These are phyloP conservation scores for Vigna hirtella DNA, from an alignment of 306 rosid species.

Conservation along the genomic window DNA sequence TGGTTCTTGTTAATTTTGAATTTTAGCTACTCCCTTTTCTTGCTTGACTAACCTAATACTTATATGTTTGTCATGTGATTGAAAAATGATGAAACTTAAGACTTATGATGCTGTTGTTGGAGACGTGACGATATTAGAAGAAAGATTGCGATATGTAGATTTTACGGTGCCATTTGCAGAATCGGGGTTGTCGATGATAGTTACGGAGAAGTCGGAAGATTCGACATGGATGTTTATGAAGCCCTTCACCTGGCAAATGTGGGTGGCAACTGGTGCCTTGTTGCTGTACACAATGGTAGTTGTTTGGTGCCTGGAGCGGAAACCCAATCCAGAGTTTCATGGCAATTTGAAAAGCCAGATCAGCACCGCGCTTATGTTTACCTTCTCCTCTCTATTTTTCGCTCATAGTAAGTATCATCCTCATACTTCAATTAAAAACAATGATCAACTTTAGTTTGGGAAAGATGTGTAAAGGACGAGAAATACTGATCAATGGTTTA, in stretches of 20 bases:
- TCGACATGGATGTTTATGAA: constrained; percentile 66
- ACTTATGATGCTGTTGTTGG: constrained; percentile 68
- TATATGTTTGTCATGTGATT: constrained; percentile 35
- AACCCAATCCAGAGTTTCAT: constrained; percentile 57
- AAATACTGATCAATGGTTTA: not conserved
- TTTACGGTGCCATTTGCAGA: constrained; percentile 72
- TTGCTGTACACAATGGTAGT: constrained; percentile 64
- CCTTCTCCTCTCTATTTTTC: constrained; percentile 77
- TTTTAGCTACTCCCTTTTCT: not conserved
- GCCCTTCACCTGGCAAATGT: constrained; percentile 76
- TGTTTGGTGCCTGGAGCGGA: constrained; percentile 70
- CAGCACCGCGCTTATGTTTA: constrained; percentile 65
- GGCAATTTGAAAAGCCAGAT: constrained; percentile 66
- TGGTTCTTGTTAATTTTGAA: constrained; percentile 9
- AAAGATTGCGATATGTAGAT: constrained; percentile 60
- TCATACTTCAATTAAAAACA: constrained; percentile 18
- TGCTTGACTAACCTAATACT: constrained; percentile 7
- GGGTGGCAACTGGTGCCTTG: constrained; percentile 54
- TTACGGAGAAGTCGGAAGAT: constrained; percentile 47
- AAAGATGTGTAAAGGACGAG: no score
- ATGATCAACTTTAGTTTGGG: not conserved
- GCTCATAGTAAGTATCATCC: constrained; percentile 68
- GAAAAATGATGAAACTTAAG: constrained; percentile 49
- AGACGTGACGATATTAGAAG: constrained; percentile 61
- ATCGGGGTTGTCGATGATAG: constrained; percentile 74